Conservation (phyloP, 1,284 basidiomycete genomes). For the Cystobasidium sp. region DNA sequence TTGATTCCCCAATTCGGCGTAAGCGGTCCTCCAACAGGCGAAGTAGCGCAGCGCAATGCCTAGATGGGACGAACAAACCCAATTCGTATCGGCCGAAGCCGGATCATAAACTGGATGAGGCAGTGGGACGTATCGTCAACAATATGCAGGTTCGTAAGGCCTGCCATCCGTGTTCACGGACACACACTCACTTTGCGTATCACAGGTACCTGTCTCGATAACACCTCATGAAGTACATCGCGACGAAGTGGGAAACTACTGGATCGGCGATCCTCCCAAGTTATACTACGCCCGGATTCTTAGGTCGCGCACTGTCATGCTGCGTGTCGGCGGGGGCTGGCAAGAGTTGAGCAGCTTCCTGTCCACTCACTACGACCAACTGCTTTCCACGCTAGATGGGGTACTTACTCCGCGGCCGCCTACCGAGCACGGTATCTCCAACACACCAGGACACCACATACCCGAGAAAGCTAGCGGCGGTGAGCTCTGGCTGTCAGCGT, state of each 20-base stretch:
- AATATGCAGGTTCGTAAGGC: conserved; percentile 69
- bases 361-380: conserved; percentile 78
- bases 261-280: conserved; percentile 81
- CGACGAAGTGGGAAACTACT: conserved; percentile 90
- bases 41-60: not conserved
- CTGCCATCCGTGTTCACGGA: not conserved
- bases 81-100: conserved; percentile 81
- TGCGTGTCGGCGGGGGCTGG: conserved; percentile 74
- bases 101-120: conserved; percentile 85
- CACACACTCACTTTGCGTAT: not conserved
- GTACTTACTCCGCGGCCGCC: not conserved
- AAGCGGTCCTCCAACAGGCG: not conserved
- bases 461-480: not conserved
- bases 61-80: not conserved
- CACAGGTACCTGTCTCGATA: conserved; percentile 71
- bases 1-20: not conserved
- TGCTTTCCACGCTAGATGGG: conserved; percentile 60
- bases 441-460: not conserved
- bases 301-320: conserved; percentile 91
- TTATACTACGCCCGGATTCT: conserved; percentile 89
- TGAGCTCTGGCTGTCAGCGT: not conserved
- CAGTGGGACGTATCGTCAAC: conserved; percentile 88
- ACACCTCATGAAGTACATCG: conserved; percentile 76
- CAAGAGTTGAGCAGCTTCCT: conserved; percentile 82
- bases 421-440: not conserved